Evolutionary conservation across 345 rosid species (phyloP).

Genomic region (Eucalyptus tenuipes): DNA sequence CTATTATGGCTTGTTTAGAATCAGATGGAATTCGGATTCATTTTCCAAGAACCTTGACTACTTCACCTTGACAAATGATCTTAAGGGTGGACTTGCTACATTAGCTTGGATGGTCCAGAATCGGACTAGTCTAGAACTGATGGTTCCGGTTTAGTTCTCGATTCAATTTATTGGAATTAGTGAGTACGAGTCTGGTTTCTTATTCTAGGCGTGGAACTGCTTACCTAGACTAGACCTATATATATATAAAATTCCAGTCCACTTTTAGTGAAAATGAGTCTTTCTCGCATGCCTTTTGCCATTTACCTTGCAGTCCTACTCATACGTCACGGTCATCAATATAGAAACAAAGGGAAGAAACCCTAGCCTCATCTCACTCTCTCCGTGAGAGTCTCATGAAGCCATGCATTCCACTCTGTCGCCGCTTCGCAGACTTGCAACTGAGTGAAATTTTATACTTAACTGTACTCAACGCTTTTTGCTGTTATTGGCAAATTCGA

Average conservation of each 20-base stretch:
- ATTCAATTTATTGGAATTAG: no score
- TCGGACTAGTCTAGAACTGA: accelerated
- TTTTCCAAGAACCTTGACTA: background rate
- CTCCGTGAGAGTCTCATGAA: background rate
- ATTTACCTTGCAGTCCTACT: background rate
- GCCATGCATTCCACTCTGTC: background rate
- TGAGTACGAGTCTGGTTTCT: no score
- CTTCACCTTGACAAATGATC: background rate
- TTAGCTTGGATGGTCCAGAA: background rate
- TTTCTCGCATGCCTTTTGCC: background rate
- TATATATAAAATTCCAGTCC: no score
- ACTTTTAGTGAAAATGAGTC: background rate
- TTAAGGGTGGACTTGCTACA: background rate
- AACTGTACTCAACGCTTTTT: background rate
- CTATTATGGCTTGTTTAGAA: background rate
- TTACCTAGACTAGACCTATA: background rate
- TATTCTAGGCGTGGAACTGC: no score
- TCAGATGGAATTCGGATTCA: background rate
- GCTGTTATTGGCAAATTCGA: background rate
- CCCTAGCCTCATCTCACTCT: background rate
- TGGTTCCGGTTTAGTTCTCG: accelerated
- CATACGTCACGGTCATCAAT: background rate
- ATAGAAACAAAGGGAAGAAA: background rate
- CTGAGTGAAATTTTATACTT: background rate
- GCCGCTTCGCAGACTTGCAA: background rate